Evolutionary conservation across 2,329 filamentous ascomycete genomes (phyloP).

Genomic region (Raffaelea deltoideospora): DNA sequence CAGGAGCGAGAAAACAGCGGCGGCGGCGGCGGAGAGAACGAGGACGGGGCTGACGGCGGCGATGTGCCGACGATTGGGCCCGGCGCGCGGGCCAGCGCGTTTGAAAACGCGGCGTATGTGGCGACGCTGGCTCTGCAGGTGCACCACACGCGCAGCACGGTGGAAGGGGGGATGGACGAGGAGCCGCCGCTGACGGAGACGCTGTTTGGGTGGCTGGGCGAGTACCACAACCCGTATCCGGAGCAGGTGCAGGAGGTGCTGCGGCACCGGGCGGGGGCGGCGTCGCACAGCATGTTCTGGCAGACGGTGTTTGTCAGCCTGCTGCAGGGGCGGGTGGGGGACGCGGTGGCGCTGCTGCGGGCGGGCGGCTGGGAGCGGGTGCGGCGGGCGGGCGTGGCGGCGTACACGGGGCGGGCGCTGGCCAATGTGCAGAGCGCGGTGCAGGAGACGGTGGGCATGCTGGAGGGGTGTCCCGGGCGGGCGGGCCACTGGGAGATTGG

Average conservation of each 20-base stretch:
- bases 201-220: conserved; percentile 69
- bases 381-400: conserved; percentile 47
- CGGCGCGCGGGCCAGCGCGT: conserved; percentile 42
- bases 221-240: conserved; percentile 57
- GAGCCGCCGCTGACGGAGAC: conserved; percentile 51
- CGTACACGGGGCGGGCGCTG: conserved; percentile 64
- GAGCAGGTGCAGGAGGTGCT: conserved; percentile 52
- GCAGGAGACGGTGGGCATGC: conserved; percentile 49
- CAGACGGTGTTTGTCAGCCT: conserved; percentile 61
- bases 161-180: conserved; percentile 17
- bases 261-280: conserved; percentile 53
- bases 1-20: conserved; percentile 9
- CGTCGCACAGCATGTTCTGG: conserved; percentile 70
- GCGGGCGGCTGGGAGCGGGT: conserved; percentile 69
- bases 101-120: conserved; percentile 67
- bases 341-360: conserved; percentile 52
- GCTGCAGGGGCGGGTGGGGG: conserved; percentile 57
- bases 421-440: conserved; percentile 62
- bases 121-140: conserved; percentile 64
- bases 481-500: conserved; percentile 68
- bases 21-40: background rate
- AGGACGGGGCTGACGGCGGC: conserved; percentile 28
- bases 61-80: conserved; percentile 50
- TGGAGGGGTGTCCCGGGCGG: conserved; percentile 59
- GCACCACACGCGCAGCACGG: conserved; percentile 46